Evolutionary conservation across 2,329 filamentous ascomycete species (phyloP), one percentile per base, ranked within the genome.

Genomic region (Epichloe sp.): DNA sequence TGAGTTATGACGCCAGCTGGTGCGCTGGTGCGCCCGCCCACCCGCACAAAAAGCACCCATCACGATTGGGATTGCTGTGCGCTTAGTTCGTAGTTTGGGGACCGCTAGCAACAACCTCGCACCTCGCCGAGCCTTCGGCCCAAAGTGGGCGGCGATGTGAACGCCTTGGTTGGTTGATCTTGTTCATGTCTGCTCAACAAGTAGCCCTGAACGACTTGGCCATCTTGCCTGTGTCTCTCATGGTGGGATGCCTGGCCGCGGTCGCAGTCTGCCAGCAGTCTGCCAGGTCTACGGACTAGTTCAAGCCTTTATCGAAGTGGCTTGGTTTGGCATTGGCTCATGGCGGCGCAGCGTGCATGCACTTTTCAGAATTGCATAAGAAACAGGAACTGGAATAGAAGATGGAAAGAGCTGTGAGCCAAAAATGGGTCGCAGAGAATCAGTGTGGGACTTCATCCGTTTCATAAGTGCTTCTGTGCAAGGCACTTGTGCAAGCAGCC

Each of bases 31-130:
- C 48, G 42, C 46, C 53, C 49, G 55, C 51, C 50, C 43, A 44
- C 48, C 50, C 56, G 62, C 61, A 60, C 61, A 63, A 61, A 61
- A 60, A 59, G 58, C 58, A 56, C 59, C 59, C 58, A 34, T 38
- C 36, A 65, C 63, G n/a, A 47, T 31, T 40, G 47, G 26, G 26
- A 41, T 23, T 31, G 37, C 15, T 19, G n/a, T 42, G 46, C 46
- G 46, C 37, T 15, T 43, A 15, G 5, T 6, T 3, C 23, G 23
- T 6, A 23, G n/a, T 11, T 35, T 31, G n/a, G 12, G 12, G 3
- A 14, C 14, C 19, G 26, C 17, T 19, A 44, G 17, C 44, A 31
- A 10, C 31, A 31, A 31, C 31, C 31, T 31, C 31, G 10, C 31
- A 19, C 44, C 19, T 37, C 31, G 31, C 26, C 40, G 15, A 49